Base-by-base conservation (phyloP, 75 land plant genomes). In the Cunninghamia lanceolata region DNA sequence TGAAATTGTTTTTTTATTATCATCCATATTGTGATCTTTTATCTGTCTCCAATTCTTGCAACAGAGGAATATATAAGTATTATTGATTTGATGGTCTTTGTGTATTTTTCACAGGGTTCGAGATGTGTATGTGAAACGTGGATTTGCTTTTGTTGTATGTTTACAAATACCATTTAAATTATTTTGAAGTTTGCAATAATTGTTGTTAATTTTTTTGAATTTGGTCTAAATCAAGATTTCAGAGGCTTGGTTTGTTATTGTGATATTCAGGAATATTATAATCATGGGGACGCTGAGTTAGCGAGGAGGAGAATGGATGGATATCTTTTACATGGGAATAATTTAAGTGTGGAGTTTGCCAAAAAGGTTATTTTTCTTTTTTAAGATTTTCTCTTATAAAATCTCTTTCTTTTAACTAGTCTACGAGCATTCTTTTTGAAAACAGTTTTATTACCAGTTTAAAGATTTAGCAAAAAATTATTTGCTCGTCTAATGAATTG, bases 141-240 rank as follows among this genome's bases (percentile, higher is more conserved):
- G 81, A 45, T 78, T 40, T 36, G 81, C 45, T 21, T 78, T 78
- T 78, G 81, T 78, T 38, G 81, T 78, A 78, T 7, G 36, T 77
- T 77, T 21, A 32, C 15, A 40, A 36, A 40, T 39, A 4, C 9
- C 42, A 78, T 78, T 16, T 19, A 32, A 36, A 4, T 74, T 13
- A 4, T 16, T 36, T 16, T 14, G 40, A 36, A 34, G 15, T 34
- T 74, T 16, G 19, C 9, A 16, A 40, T 6, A 15, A 42, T 4
- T 42, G 21, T 25, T 78, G 81, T 74, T 14, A 78, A 17, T 17
- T 1, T 56, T 56, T 56, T 19, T 78, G 42, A 9, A 15, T 76
- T 1, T 5, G 16, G n/a, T n/a, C n/a, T n/a, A n/a, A n/a, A n/a
- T n/a, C n/a, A n/a, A 38, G 42, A 38, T 76, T 15, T 3, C 0